A percentile compares a stretch with the other conserved stretches of the same genome.
Conservation (phyloP, 129 eudicot genomes). For the sunflower (Helianthus annuus) region DNA sequence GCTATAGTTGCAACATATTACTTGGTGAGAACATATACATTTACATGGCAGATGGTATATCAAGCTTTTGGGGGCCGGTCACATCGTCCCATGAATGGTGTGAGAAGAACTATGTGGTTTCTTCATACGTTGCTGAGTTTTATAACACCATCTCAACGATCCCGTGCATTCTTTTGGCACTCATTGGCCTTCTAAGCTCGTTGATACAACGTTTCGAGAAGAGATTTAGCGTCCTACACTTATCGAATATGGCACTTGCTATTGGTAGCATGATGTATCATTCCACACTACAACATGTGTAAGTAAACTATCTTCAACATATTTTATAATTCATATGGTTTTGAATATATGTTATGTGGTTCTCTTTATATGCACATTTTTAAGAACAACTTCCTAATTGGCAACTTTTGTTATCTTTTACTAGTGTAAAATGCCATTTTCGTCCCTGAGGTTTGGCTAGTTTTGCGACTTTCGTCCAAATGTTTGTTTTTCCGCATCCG, state of each 20-base stretch:
- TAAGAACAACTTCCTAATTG: too few relatives aligned
- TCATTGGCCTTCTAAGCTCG: conserved; percentile 51
- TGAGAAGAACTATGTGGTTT: conserved; percentile 49
- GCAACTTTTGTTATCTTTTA: too few relatives aligned
- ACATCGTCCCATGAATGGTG: conserved; percentile 62
- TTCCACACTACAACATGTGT: conserved; percentile 54
- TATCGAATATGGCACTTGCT: conserved; percentile 59
- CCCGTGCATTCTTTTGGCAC: conserved; percentile 61
- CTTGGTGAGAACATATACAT: conserved; percentile 19
- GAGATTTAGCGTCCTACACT: conserved; percentile 55
- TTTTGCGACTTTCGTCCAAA: too few relatives aligned
- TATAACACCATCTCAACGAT: conserved; percentile 58
- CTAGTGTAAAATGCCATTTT: too few relatives aligned
- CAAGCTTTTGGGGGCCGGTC: conserved; percentile 67
- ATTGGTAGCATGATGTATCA: conserved; percentile 63
- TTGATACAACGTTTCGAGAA: conserved; percentile 53
- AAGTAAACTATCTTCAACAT: conserved; percentile 28
- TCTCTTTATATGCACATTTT: too few relatives aligned
- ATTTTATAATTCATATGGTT: not conserved
- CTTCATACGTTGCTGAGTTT: conserved; percentile 52
- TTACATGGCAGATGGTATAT: conserved; percentile 46
- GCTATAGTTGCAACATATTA: conserved; percentile 27
- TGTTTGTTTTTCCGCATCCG: too few relatives aligned
- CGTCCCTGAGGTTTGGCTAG: too few relatives aligned
- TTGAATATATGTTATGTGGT: not conserved